Percentiles rank a stretch among this genome's conserved stretches.
Conservation (phyloP, 768 basidiomycete genomes). For the Leucocoprinus birnbaumii region DNA sequence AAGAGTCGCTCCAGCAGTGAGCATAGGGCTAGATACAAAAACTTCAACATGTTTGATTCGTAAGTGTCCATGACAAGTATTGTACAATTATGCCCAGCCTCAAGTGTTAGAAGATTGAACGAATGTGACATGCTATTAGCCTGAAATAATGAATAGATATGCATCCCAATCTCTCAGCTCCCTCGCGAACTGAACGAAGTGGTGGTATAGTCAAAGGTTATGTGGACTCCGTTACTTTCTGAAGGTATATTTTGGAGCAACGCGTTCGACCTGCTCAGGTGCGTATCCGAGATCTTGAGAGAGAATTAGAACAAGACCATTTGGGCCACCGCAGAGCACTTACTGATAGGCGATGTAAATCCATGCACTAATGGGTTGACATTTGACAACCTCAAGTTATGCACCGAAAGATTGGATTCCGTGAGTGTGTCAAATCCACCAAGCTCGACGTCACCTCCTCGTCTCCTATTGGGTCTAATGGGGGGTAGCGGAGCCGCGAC, state of each 20-base stretch:
- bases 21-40: too few species aligned
- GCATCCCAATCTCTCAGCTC: background rate
- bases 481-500: slow-evolving; percentile 24
- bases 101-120: too few species aligned
- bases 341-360: slow-evolving; percentile 72
- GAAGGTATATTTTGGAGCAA: slow-evolving; percentile 16
- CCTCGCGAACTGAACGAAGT: too few species aligned
- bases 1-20: too few species aligned
- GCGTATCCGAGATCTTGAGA: slow-evolving; percentile 25
- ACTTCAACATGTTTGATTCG: too few species aligned
- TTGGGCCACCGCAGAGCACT: slow-evolving; percentile 13
- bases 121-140: too few species aligned
- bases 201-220: too few species aligned
- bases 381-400: slow-evolving; percentile 31
- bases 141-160: background rate
- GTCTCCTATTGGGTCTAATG: slow-evolving; percentile 40
- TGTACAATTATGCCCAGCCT: too few species aligned
- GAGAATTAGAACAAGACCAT: slow-evolving; percentile 1
- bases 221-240: slow-evolving; percentile 11
- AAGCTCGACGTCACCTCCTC: slow-evolving; percentile 33
- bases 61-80: too few species aligned
- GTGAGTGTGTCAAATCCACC: slow-evolving; percentile 33
- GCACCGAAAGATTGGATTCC: slow-evolving; percentile 42
- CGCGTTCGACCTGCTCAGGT: slow-evolving; percentile 13
- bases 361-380: slow-evolving; percentile 55